phyloP scores from a whole-genome alignment of 495 filamentous ascomycete species.

The Endocarpon pusillum region DNA sequence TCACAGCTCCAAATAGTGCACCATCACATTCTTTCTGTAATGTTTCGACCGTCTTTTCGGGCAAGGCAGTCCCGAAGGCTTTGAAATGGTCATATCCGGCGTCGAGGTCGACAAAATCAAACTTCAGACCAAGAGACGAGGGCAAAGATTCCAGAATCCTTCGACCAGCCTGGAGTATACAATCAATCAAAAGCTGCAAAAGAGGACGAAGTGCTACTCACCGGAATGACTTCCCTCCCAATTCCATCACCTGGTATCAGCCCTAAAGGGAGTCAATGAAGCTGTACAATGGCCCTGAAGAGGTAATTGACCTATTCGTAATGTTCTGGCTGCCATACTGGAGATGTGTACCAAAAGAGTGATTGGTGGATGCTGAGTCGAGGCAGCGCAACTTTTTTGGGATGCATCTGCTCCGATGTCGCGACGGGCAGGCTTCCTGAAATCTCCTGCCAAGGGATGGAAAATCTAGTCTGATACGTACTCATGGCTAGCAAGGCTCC shows the following conservation, averaged over 20 bases:
- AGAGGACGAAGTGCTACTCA: constrained; percentile 14
- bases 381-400: too few species aligned
- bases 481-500: too few species aligned
- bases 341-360: constrained; percentile 2
- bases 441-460: too few species aligned
- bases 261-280: constrained; percentile 32
- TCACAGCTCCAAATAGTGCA: constrained; percentile 91
- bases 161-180: constrained; percentile 47
- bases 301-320: constrained; percentile 34
- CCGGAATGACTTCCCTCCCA: constrained; percentile 92
- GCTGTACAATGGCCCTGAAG: constrained; percentile 5
- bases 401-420: too few species aligned
- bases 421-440: too few species aligned
- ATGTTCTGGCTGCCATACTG: constrained; percentile 30
- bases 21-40: constrained; percentile 84
- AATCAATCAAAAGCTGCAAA: constrained; percentile 3
- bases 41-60: constrained; percentile 72
- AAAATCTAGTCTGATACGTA: too few species aligned
- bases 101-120: constrained; percentile 81
- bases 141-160: constrained; percentile 81
- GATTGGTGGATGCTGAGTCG: too few species aligned
- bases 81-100: constrained; percentile 91
- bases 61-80: constrained; percentile 68
- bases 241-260: constrained; percentile 98
- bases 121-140: constrained; percentile 64